Conservation (phyloP, 345 rosid genomes). For the Lumnitzera racemosa region DNA sequence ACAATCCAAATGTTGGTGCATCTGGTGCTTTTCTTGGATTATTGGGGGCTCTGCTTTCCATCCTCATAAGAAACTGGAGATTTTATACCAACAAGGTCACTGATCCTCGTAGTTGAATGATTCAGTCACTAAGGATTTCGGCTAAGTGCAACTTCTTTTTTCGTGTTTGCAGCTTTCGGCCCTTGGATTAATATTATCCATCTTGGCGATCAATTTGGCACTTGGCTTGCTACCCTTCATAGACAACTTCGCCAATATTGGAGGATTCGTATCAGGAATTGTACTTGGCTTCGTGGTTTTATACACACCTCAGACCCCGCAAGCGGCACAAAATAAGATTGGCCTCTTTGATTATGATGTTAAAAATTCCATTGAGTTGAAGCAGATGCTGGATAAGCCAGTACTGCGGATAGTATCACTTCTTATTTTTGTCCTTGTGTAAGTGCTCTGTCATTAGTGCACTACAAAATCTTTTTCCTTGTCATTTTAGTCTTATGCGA, state of each 20-base stretch:
- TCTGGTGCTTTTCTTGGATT: slow-evolving; percentile 69
- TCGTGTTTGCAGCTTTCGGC: slow-evolving; percentile 54
- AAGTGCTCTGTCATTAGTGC: slow-evolving; percentile 21
- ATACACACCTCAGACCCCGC: slow-evolving; percentile 48
- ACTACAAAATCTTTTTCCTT: too few species aligned
- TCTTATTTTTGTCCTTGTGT: slow-evolving; percentile 46
- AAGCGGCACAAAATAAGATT: slow-evolving; percentile 33
- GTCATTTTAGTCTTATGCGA: too few species aligned
- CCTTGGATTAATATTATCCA: slow-evolving; percentile 32
- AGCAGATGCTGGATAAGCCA: slow-evolving; percentile 65
- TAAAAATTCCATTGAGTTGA: slow-evolving; percentile 38
- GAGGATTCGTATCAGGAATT: slow-evolving; percentile 67
- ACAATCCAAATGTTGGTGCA: slow-evolving; percentile 57
- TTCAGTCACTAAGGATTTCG: neutral
- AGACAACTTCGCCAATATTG: slow-evolving; percentile 67
- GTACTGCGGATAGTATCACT: slow-evolving; percentile 49
- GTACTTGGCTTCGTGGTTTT: slow-evolving; percentile 67
- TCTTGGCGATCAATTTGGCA: slow-evolving; percentile 43
- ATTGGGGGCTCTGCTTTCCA: slow-evolving; percentile 73
- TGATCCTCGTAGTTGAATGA: slow-evolving; percentile 8
- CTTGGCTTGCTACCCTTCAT: slow-evolving; percentile 69
- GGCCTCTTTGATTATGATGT: slow-evolving; percentile 36
- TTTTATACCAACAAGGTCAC: slow-evolving; percentile 56
- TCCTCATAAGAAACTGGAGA: slow-evolving; percentile 59
- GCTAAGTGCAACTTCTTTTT: slow-evolving; percentile 6